A percentile compares a stretch with the other conserved stretches of the same genome.
These are phyloP conservation scores for Friedmanniomyces simplex DNA, from an alignment of 495 filamentous ascomycete species.

Conservation along the genomic window DNA sequence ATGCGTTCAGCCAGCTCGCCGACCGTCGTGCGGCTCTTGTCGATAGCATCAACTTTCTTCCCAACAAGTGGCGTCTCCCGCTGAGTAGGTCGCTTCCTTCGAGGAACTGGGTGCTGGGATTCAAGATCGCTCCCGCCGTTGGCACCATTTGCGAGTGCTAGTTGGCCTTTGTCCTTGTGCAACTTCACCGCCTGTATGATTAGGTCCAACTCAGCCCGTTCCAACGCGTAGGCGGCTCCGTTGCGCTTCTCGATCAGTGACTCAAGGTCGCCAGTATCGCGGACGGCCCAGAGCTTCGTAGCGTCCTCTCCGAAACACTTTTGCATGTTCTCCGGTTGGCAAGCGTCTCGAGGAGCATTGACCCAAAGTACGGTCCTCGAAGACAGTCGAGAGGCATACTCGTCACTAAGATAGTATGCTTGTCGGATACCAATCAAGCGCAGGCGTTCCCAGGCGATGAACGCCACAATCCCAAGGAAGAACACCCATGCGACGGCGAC, in stretches of 20 bases:
- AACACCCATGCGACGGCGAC: constrained; percentile 43
- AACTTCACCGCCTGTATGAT: constrained; percentile 20
- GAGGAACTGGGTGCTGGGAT: constrained; percentile 2
- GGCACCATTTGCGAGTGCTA: constrained; percentile 12
- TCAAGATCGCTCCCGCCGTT: constrained; percentile 9
- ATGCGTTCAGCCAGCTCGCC: constrained; percentile 19
- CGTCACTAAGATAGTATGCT: constrained; percentile 59
- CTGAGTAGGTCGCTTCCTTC: constrained; percentile 23
- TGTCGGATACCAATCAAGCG: constrained; percentile 61
- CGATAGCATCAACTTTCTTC: constrained; percentile 28
- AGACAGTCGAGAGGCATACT: constrained; percentile 54
- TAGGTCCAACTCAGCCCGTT: constrained; percentile 27
- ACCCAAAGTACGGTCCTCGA: constrained; percentile 61
- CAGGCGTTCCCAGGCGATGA: constrained; percentile 54
- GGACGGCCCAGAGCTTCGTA: constrained; percentile 50
- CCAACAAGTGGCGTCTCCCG: constrained; percentile 20
- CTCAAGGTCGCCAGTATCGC: constrained; percentile 25
- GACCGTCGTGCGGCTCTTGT: constrained; percentile 19
- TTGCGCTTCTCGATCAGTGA: constrained; percentile 22
- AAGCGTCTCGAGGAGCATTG: constrained; percentile 46
- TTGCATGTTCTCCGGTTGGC: constrained; percentile 22
- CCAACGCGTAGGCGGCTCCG: constrained; percentile 21
- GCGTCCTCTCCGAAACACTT: constrained; percentile 36
- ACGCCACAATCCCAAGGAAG: constrained; percentile 42
- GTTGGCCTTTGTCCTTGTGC: not conserved